Conservation (phyloP, 2,329 filamentous ascomycete species). For the Epichloe gansuensis region DNA sequence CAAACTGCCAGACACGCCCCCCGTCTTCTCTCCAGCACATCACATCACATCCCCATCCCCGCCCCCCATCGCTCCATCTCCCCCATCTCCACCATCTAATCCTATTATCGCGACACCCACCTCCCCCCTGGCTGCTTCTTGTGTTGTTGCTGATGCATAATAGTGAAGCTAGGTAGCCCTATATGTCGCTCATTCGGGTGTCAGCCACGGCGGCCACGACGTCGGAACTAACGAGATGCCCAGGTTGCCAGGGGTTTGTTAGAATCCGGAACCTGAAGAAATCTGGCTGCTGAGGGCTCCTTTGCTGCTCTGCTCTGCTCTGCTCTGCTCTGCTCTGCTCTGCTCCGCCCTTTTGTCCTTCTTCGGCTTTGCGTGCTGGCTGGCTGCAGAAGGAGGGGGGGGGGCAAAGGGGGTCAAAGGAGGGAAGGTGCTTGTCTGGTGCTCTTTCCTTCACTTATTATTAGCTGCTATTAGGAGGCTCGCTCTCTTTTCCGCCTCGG, state of each 20-base stretch:
- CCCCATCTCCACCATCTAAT: neutral
- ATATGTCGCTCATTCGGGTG: slow-evolving; percentile 5
- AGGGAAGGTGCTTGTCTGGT: too few relatives aligned
- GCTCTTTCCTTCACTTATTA: too few relatives aligned
- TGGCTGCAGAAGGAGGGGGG: neutral
- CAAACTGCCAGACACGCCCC: neutral
- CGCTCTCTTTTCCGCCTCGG: too few relatives aligned
- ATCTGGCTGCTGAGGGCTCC: neutral
- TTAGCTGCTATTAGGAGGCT: too few relatives aligned
- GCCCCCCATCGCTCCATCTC: too few relatives aligned
- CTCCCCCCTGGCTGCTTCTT: neutral
- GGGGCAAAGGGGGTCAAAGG: neutral
- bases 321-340: too few relatives aligned
- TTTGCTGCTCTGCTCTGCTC: neutral
- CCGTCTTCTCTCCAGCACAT: neutral
- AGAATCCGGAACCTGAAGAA: neutral
- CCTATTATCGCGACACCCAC: neutral
- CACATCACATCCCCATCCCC: neutral
- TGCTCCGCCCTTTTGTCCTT: too few relatives aligned
- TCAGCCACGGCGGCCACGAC: neutral
- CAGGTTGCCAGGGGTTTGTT: neutral
- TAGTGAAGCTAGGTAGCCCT: slow-evolving; percentile 6
- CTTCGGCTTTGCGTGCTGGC: neutral
- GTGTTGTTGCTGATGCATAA: slow-evolving; percentile 3
- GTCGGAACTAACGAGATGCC: slow-evolving; percentile 1